Percentiles rank a stretch among this genome's conserved stretches.
These are phyloP conservation scores for Pseudogymnoascus sp. DNA, from an alignment of 2,329 filamentous ascomycete genomes.

Conservation along the genomic window DNA sequence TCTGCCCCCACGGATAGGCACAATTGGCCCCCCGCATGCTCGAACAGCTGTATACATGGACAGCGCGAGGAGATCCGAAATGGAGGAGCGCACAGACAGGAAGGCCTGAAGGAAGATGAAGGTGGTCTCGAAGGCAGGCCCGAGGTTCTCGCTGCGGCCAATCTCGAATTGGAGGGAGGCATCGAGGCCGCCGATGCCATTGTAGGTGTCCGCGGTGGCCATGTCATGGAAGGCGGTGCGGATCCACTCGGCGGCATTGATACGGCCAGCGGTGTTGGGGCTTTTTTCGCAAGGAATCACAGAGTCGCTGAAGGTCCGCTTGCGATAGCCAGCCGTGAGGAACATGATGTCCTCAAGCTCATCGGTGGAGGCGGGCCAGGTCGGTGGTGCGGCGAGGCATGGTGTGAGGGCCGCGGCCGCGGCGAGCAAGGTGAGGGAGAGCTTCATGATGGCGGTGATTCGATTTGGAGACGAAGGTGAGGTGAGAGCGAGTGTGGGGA, in stretches of 20 bases:
- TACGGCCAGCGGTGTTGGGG: conserved; percentile 44
- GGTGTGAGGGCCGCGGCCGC: conserved; percentile 12
- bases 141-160: conserved; percentile 46
- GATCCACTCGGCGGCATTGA: conserved; percentile 54
- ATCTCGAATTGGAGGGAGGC: conserved; percentile 54
- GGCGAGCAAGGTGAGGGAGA: conserved; percentile 14
- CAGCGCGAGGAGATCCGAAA: conserved; percentile 51
- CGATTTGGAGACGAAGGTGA: neutral
- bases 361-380: conserved; percentile 52
- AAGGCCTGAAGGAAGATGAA: conserved; percentile 47
- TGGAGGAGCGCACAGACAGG: conserved; percentile 41
- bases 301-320: conserved; percentile 46
- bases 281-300: conserved; percentile 50
- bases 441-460: conserved; percentile 18
- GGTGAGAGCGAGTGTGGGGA: neutral
- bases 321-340: conserved; percentile 46
- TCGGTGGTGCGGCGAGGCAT: conserved; percentile 37
- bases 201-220: conserved; percentile 43
- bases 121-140: conserved; percentile 46
- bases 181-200: conserved; percentile 46
- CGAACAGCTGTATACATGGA: conserved; percentile 51
- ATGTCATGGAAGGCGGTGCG: conserved; percentile 56
- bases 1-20: conserved; percentile 46
- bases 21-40: conserved; percentile 48
- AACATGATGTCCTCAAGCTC: conserved; percentile 58